These are phyloP conservation scores for Parastagonospora avenae DNA, from an alignment of 2,329 filamentous ascomycete species.

Conservation along the genomic window DNA sequence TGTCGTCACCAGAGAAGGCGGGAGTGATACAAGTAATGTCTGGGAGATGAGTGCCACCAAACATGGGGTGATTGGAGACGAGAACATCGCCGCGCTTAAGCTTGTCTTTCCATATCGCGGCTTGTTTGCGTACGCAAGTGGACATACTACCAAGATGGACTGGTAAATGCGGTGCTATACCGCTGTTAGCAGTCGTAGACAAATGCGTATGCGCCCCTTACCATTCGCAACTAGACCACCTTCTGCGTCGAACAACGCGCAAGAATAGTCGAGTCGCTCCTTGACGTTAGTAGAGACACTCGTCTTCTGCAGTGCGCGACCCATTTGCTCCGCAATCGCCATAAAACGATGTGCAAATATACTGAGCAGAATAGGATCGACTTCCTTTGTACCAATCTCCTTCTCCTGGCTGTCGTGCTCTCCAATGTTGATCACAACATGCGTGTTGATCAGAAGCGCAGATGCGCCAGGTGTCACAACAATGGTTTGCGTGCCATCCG, in stretches of 20 bases:
- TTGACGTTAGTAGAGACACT: conserved; percentile 82
- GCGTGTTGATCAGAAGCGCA: conserved; percentile 80
- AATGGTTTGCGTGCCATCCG: conserved; percentile 89
- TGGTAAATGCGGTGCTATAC: conserved; percentile 72
- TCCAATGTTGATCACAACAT: conserved; percentile 85
- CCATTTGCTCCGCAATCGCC: conserved; percentile 87
- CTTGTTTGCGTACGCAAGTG: conserved; percentile 80
- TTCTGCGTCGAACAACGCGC: conserved; percentile 76
- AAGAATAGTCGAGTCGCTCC: conserved; percentile 82
- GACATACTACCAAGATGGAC: conserved; percentile 85
- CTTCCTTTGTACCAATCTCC: conserved; percentile 59
- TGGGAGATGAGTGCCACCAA: conserved; percentile 80
- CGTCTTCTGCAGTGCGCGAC: conserved; percentile 76
- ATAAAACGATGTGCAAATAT: conserved; percentile 85
- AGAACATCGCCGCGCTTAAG: conserved; percentile 80
- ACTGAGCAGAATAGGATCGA: conserved; percentile 77
- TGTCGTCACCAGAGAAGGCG: conserved; percentile 74
- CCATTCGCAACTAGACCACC: conserved; percentile 78
- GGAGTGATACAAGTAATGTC: conserved; percentile 84
- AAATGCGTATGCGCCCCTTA: conserved; percentile 17
- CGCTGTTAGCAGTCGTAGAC: conserved; percentile 9
- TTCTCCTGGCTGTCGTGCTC: conserved; percentile 58
- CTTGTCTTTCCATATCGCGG: conserved; percentile 78
- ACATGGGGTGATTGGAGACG: conserved; percentile 84
- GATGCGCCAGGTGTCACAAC: conserved; percentile 80